These are phyloP conservation scores for Neoboletus magnificus DNA, from an alignment of 768 basidiomycete genomes.

Conservation along the genomic window DNA sequence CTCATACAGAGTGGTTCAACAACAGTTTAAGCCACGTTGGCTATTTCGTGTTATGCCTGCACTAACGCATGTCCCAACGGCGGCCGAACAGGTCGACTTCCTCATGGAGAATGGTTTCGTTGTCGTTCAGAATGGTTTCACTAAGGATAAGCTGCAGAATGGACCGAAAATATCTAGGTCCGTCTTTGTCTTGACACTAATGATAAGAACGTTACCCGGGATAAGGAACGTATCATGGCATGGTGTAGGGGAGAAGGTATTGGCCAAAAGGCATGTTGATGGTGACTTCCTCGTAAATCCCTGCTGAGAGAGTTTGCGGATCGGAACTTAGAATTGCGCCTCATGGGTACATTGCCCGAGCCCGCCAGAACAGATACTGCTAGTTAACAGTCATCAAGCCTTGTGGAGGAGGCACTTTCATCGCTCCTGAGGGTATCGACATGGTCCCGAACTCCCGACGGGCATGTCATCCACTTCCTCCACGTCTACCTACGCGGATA, in stretches of 20 bases:
- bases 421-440: neutral
- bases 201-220: slow-evolving; percentile 57
- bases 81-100: slow-evolving; percentile 48
- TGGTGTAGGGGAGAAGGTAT: slow-evolving; percentile 41
- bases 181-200: slow-evolving; percentile 50
- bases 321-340: neutral
- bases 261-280: slow-evolving; percentile 17
- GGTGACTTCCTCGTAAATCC: neutral
- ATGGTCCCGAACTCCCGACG: neutral
- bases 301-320: neutral
- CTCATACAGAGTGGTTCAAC: neutral
- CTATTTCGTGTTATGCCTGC: neutral
- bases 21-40: slow-evolving; percentile 23
- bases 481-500: neutral
- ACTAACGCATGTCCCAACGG: slow-evolving; percentile 20
- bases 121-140: slow-evolving; percentile 51
- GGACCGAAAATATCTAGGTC: slow-evolving; percentile 50
- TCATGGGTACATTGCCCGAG: neutral
- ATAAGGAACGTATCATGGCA: slow-evolving; percentile 50
- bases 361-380: neutral
- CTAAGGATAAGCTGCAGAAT: slow-evolving; percentile 45
- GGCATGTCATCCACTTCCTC: neutral
- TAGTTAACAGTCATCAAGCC: slow-evolving; percentile 1
- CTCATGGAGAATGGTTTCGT: slow-evolving; percentile 57
- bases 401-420: neutral